A percentile compares a stretch with the other conserved stretches of the same genome.
These are phyloP conservation scores for Aspergillus avenaceus DNA, from an alignment of 495 filamentous ascomycete species.

Conservation along the genomic window DNA sequence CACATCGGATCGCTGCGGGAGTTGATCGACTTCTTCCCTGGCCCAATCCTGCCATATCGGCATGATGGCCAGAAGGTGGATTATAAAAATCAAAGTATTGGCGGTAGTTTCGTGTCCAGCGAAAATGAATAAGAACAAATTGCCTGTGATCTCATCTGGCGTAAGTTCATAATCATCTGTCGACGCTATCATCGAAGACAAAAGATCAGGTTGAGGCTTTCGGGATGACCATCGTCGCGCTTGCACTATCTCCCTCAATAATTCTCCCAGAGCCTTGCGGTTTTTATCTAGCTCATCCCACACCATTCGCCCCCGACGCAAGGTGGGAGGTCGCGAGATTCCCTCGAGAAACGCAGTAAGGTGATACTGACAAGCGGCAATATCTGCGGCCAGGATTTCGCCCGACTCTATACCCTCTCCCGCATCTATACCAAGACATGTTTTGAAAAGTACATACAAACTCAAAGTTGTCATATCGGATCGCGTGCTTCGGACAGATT, in stretches of 20 bases:
- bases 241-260: background rate
- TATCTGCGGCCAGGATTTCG: background rate
- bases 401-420: background rate
- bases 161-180: background rate
- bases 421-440: background rate
- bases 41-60: constrained; percentile 10
- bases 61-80: constrained; percentile 6
- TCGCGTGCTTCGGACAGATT: background rate
- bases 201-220: background rate
- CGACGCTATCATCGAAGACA: background rate
- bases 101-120: constrained; percentile 14
- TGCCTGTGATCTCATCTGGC: constrained; percentile 1
- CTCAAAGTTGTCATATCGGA: constrained; percentile 3
- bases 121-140: constrained; percentile 9
- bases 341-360: background rate
- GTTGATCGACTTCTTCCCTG: background rate
- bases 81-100: constrained; percentile 3
- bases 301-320: background rate
- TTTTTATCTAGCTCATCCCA: background rate
- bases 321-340: background rate
- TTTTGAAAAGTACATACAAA: constrained; percentile 3
- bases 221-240: background rate
- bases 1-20: background rate
- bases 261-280: background rate
- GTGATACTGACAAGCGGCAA: background rate